phyloP scores from a whole-genome alignment of 495 filamentous ascomycete genomes.

The Aspergillus olivimuriae region DNA sequence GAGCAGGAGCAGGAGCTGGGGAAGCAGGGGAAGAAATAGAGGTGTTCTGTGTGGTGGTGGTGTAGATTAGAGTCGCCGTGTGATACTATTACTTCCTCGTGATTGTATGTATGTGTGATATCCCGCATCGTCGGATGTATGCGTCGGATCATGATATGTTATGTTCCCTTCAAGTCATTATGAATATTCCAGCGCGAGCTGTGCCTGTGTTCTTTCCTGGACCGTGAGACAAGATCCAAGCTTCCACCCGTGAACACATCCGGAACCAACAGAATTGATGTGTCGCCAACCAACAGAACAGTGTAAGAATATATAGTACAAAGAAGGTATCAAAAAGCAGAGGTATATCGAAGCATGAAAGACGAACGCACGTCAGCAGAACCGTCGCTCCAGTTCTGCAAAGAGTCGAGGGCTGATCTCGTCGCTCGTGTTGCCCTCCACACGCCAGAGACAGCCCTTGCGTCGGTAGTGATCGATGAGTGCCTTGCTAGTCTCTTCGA shows the following conservation, averaged over 20 bases:
- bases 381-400: slow-evolving; percentile 70
- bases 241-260: too few species aligned
- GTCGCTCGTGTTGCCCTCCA: slow-evolving; percentile 80
- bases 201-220: too few species aligned
- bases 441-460: slow-evolving; percentile 81
- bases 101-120: slow-evolving; percentile 8
- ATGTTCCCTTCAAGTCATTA: neutral
- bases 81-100: too few species aligned
- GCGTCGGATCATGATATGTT: too few species aligned
- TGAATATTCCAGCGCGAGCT: too few species aligned
- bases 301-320: slow-evolving; percentile 8
- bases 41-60: slow-evolving; percentile 2
- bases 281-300: slow-evolving; percentile 6
- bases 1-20: slow-evolving; percentile 38
- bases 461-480: slow-evolving; percentile 83
- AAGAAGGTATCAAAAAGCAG: slow-evolving; percentile 13
- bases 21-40: slow-evolving; percentile 31
- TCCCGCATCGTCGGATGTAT: too few species aligned
- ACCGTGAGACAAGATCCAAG: too few species aligned
- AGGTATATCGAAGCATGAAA: slow-evolving; percentile 17
- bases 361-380: slow-evolving; percentile 47
- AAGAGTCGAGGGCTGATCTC: slow-evolving; percentile 87
- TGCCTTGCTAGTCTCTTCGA: slow-evolving; percentile 78
- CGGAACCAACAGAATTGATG: slow-evolving; percentile 3
- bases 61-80: too few species aligned